Evolutionary conservation across 139 green algal species (phyloP).

Genomic region (Micractinium sp.): DNA sequence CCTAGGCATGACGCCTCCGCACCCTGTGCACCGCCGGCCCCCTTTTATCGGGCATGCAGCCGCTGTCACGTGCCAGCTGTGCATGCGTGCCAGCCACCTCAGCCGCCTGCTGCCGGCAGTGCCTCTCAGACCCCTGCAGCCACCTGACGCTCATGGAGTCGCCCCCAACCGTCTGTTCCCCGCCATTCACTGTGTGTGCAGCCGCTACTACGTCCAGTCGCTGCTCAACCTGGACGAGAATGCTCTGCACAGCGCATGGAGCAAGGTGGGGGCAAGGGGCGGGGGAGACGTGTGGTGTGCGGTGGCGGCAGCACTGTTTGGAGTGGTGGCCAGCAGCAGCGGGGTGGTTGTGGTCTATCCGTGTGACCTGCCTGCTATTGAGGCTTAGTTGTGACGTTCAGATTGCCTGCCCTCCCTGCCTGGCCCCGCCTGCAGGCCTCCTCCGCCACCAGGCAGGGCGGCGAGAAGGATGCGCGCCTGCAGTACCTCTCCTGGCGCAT

Average conservation of each 20-base stretch:
- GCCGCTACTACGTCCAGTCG: slow-evolving; percentile 80
- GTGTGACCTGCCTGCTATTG: not conserved
- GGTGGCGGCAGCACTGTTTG: not conserved
- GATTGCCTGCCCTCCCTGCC: not conserved
- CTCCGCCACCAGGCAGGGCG: slow-evolving; percentile 46
- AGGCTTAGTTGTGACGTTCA: not conserved
- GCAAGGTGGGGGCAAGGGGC: slow-evolving; percentile 54
- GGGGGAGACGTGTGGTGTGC: not conserved
- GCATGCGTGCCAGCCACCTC: no score
- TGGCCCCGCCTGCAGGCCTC: slow-evolving; percentile 41
- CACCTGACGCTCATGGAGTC: no score
- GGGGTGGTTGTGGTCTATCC: not conserved
- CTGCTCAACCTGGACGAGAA: slow-evolving; percentile 81
- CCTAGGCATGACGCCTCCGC: no score
- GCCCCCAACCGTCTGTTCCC: not conserved
- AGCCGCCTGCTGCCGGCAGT: no score
- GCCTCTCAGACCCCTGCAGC: no score
- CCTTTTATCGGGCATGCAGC: no score
- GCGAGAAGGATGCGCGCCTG: slow-evolving; percentile 77
- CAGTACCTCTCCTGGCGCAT: slow-evolving; percentile 88
- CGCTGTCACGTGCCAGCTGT: no score
- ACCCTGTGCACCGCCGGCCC: no score
- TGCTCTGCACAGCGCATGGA: slow-evolving; percentile 74
- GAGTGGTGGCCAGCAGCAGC: no score
- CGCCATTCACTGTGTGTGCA: not conserved